Percentiles rank a stretch among this genome's conserved stretches.
Conservation (phyloP, 345 rosid genomes). For the Microcos paniculata region DNA sequence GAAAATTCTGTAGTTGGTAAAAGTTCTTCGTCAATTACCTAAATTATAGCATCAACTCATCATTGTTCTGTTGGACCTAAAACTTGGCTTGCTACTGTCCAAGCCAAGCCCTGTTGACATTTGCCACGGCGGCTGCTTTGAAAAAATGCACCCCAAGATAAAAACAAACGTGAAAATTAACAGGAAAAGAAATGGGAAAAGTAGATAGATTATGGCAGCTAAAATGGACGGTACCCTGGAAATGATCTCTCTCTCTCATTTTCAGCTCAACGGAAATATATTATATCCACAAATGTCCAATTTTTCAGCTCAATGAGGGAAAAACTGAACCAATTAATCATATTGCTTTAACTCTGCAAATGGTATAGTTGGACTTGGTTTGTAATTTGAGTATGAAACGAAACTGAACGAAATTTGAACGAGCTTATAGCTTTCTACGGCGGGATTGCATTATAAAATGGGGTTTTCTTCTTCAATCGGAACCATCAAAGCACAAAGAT, state of each 20-base stretch:
- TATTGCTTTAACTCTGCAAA: not conserved
- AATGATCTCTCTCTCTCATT: not conserved
- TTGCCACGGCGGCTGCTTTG: no score
- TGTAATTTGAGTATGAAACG: not conserved
- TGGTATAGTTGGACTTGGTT: not conserved
- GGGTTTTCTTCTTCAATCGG: not conserved
- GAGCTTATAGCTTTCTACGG: not conserved
- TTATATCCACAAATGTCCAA: not conserved
- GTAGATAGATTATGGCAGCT: not conserved
- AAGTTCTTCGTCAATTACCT: not conserved
- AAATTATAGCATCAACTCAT: not conserved
- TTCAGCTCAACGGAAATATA: not conserved
- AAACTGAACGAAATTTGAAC: not conserved
- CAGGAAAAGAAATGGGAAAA: no score
- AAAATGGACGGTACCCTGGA: not conserved
- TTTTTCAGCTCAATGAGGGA: not conserved
- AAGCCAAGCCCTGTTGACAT: not conserved
- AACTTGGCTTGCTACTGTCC: not conserved
- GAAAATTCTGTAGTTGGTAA: not conserved
- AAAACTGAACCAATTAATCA: not conserved
- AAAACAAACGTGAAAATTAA: not conserved
- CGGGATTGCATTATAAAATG: not conserved
- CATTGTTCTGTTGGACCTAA: not conserved
- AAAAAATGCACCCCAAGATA: not conserved
- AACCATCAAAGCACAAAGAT: conserved; percentile 16